Base-by-base conservation (phyloP, 2,329 filamentous ascomycete genomes). In the Emergomyces orientalis region DNA sequence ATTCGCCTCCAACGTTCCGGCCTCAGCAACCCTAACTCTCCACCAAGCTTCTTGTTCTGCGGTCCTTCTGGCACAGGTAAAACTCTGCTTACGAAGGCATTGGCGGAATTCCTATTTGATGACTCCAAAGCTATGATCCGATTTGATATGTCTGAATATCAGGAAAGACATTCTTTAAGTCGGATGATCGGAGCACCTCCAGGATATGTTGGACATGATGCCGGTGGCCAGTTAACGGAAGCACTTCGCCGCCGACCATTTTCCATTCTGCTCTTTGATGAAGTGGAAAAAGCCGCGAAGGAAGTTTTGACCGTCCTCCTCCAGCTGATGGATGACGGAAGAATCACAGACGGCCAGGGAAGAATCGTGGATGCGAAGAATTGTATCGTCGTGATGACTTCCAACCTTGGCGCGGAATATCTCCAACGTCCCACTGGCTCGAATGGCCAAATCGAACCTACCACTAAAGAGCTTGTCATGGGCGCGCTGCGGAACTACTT, bases 111-210 rank as follows among this genome's bases (percentile, higher is more conserved):
- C 80, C 82, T 99, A 34, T 99, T 99, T 79, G 94, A 99, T 73
- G 94, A 99, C 69, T 80, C 93, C 32, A 97, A 97, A 80, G 82
- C 93, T 41, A 97, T 99, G 94, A 96, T 99, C 70, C 89, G 94
- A 47, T 96, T 99, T 79, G 94, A 99, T 75, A 99, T 99, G 94
- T 97, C 93, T 5, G 94, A 99, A 77, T 99, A 99, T 76, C 95
- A 99, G 77, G 94, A 99, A 77, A 88, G 93, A 5, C 94, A 99
- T 75, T 89, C 93, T 0, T 84, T 99, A 17, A 96, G 91, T 74
- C 87, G 94, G 65, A 97, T 99, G 91, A 99, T 99, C 69, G 94
- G 94, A 74, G 92, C 94, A 25, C 94, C 94, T 25, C 94, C 94
- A 4, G 94, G 94, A 67, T 99, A 99, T 69, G 92, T 99, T 64